phyloP scores from a whole-genome alignment of 176 grass and related monocot species.

The Oryza australiensis region DNA sequence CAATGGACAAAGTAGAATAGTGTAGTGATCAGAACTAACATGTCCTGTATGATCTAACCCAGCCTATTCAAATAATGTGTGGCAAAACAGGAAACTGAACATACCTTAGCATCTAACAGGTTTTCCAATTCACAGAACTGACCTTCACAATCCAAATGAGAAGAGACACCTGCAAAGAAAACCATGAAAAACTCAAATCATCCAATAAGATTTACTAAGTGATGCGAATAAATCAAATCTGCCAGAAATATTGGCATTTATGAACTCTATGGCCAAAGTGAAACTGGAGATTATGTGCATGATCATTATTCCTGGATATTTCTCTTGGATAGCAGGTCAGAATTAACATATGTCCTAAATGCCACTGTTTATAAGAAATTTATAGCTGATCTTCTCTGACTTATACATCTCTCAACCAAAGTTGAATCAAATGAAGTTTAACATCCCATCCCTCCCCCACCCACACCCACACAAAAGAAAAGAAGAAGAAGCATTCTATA shows the following conservation, averaged over 20 bases:
- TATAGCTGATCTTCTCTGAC: neutral
- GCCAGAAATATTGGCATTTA: neutral
- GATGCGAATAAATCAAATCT: slow-evolving; percentile 12
- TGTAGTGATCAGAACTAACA: neutral
- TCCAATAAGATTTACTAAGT: slow-evolving; percentile 14
- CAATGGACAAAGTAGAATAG: slow-evolving; percentile 4
- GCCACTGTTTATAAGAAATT: slow-evolving; percentile 5
- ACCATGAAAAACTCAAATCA: slow-evolving; percentile 27
- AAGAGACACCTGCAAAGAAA: slow-evolving; percentile 56
- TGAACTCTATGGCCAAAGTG: slow-evolving; percentile 5
- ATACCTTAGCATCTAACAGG: slow-evolving; percentile 81
- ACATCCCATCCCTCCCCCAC: no score
- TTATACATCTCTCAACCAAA: neutral
- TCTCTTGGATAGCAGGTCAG: neutral
- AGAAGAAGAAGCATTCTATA: neutral
- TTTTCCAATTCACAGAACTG: slow-evolving; percentile 77
- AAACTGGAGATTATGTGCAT: slow-evolving; percentile 2
- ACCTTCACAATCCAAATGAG: slow-evolving; percentile 68
- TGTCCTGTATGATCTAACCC: slow-evolving; percentile 9
- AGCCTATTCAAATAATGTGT: neutral
- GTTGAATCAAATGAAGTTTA: no score
- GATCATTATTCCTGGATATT: slow-evolving; percentile 7
- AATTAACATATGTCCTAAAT: slow-evolving; percentile 26
- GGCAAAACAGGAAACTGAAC: slow-evolving; percentile 18
- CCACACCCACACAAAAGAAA: neutral